Evolutionary conservation across 352 stramenopile genomes (phyloP).

Genomic region (Phytophthora nicotianae): DNA sequence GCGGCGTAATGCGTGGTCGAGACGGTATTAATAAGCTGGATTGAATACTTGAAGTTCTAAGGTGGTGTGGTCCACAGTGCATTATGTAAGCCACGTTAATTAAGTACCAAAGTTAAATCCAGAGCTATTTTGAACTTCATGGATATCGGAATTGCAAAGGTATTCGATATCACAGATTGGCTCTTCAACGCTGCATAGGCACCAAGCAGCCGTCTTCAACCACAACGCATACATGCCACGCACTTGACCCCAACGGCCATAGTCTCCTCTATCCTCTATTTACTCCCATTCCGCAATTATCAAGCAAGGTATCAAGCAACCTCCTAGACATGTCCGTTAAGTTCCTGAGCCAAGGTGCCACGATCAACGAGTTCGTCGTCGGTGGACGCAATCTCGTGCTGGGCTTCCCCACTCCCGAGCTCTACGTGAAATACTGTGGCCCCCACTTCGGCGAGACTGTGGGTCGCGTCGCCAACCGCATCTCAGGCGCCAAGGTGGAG

Average conservation of each 20-base stretch:
- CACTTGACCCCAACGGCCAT: constrained; percentile 5
- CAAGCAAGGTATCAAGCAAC: constrained; percentile 11
- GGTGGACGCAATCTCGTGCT: constrained; percentile 35
- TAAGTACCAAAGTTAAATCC: neutral
- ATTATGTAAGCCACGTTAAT: neutral
- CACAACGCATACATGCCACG: constrained; percentile 8
- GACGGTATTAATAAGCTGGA: too few species aligned
- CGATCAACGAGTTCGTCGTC: constrained; percentile 32
- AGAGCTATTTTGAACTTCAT: neutral
- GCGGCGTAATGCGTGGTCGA: too few species aligned
- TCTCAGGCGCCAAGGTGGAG: constrained; percentile 30
- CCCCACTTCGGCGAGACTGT: constrained; percentile 37
- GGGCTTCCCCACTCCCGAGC: constrained; percentile 30
- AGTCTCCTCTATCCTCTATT: constrained; percentile 1
- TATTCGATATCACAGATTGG: constrained; percentile 9
- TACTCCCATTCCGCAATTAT: constrained; percentile 22
- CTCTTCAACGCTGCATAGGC: constrained; percentile 14
- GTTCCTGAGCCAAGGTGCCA: constrained; percentile 38
- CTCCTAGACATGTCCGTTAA: constrained; percentile 22
- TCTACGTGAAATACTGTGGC: constrained; percentile 36
- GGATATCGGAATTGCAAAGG: neutral
- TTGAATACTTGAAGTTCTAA: too few species aligned
- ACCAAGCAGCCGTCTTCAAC: constrained; percentile 25
- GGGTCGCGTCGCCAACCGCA: constrained; percentile 29
- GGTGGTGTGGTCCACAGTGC: too few species aligned